Conservation (phyloP, 371 early-diverging fungal genomes). For the Funneliformis caledonium region DNA sequence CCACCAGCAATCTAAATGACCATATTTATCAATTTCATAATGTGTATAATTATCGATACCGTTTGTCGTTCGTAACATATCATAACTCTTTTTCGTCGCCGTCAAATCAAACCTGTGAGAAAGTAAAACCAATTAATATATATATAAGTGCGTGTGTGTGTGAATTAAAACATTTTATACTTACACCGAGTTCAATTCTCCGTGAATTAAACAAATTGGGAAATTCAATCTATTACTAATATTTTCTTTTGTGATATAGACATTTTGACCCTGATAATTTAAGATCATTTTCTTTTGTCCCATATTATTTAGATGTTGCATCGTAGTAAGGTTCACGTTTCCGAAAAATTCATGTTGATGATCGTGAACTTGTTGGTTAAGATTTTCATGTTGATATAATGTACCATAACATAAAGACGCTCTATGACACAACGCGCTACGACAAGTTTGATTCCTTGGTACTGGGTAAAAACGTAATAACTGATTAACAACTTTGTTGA, state of each 20-base stretch:
- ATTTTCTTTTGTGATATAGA: slow-evolving; percentile 32
- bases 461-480: slow-evolving; percentile 47
- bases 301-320: slow-evolving; percentile 14
- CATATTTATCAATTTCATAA: slow-evolving; percentile 15
- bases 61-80: slow-evolving; percentile 13
- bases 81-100: slow-evolving; percentile 12
- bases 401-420: slow-evolving; percentile 47
- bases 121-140: background rate
- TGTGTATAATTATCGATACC: background rate
- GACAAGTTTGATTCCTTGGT: slow-evolving; percentile 46
- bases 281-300: background rate
- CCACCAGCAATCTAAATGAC: slow-evolving; percentile 36
- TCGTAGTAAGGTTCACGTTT: slow-evolving; percentile 46
- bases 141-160: background rate
- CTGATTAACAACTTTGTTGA: slow-evolving; percentile 46
- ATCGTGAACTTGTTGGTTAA: slow-evolving; percentile 48
- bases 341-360: slow-evolving; percentile 46
- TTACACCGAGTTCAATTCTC: slow-evolving; percentile 34
- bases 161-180: background rate
- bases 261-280: background rate
- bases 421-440: slow-evolving; percentile 47
- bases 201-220: slow-evolving; percentile 37
- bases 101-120: slow-evolving; percentile 19
- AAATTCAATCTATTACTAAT: slow-evolving; percentile 31
- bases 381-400: slow-evolving; percentile 50